These are phyloP conservation scores for Mycothermus thermophilus DNA, from an alignment of 495 filamentous ascomycete species.

Conservation along the genomic window DNA sequence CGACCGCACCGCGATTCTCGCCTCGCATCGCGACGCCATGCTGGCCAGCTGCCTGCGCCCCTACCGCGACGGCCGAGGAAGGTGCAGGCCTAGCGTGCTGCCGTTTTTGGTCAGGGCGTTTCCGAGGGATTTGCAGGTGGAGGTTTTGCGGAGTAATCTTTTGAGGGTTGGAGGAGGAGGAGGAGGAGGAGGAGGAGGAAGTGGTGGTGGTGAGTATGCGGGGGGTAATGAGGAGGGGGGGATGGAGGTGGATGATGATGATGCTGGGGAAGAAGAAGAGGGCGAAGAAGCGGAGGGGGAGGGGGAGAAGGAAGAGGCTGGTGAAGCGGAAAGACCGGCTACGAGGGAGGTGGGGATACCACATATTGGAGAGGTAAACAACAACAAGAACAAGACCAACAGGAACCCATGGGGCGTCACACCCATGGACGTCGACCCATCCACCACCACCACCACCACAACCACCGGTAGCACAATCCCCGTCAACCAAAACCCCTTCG, in stretches of 20 bases:
- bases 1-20: slow-evolving; percentile 65
- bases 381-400: neutral
- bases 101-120: slow-evolving; percentile 56
- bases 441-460: too few relatives aligned
- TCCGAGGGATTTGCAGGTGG: slow-evolving; percentile 47
- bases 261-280: neutral
- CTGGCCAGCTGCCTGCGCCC: slow-evolving; percentile 70
- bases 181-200: neutral
- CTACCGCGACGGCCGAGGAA: slow-evolving; percentile 42
- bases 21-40: slow-evolving; percentile 50
- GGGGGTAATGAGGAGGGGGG: slow-evolving; percentile 8
- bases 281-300: slow-evolving; percentile 15
- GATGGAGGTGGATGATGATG: slow-evolving; percentile 9
- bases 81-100: slow-evolving; percentile 53
- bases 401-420: neutral
- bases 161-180: slow-evolving; percentile 9
- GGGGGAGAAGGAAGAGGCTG: slow-evolving; percentile 10
- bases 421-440: too few relatives aligned
- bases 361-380: slow-evolving; percentile 4
- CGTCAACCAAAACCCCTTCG: slow-evolving; percentile 8
- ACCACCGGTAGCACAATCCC: neutral
- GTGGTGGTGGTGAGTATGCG: neutral
- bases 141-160: slow-evolving; percentile 47
- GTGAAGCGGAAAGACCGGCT: too few relatives aligned
- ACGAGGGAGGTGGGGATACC: too few relatives aligned